A percentile compares a stretch with the other conserved stretches of the same genome.
Evolutionary conservation across 2,329 filamentous ascomycete genomes (phyloP).

Genomic region (Sporothrix globosa): DNA sequence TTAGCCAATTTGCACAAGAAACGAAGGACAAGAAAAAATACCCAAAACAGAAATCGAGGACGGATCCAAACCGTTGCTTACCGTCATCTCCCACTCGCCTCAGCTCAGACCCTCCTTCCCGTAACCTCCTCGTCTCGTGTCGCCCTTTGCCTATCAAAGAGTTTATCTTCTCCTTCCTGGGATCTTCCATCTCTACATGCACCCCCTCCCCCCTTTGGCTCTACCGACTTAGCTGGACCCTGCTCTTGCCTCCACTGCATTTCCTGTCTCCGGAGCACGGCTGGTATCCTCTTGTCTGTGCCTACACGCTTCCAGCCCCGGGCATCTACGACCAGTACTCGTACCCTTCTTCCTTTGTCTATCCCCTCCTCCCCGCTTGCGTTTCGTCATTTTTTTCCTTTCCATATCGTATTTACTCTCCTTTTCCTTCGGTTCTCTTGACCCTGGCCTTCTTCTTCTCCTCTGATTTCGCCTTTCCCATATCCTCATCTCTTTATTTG

Average conservation of each 20-base stretch:
- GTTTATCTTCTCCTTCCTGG: conserved; percentile 29
- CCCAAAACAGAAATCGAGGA: neutral
- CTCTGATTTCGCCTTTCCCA: neutral
- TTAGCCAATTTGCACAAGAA: neutral
- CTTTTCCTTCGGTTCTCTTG: conserved; percentile 4
- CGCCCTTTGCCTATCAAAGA: neutral
- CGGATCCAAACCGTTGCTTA: neutral
- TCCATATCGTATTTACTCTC: conserved; percentile 22
- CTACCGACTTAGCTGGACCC: conserved; percentile 6
- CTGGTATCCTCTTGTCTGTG: neutral
- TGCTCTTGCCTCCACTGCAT: neutral
- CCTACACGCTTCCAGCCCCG: neutral
- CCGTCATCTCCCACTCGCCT: neutral
- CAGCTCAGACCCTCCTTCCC: neutral
- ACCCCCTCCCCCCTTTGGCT: conserved; percentile 28
- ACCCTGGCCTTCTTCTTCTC: neutral
- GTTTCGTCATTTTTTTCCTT: neutral
- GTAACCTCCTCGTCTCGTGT: neutral
- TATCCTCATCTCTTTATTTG: neutral
- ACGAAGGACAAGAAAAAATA: neutral
- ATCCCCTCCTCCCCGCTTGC: neutral
- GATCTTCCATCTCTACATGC: conserved; percentile 34
- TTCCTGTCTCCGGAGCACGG: conserved; percentile 11
- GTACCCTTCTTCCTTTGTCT: neutral
- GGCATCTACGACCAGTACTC: neutral